Evolutionary conservation across 805 yeast species (phyloP), one percentile per base, ranked within the genome.

Genomic region (Pichia manshurica): DNA sequence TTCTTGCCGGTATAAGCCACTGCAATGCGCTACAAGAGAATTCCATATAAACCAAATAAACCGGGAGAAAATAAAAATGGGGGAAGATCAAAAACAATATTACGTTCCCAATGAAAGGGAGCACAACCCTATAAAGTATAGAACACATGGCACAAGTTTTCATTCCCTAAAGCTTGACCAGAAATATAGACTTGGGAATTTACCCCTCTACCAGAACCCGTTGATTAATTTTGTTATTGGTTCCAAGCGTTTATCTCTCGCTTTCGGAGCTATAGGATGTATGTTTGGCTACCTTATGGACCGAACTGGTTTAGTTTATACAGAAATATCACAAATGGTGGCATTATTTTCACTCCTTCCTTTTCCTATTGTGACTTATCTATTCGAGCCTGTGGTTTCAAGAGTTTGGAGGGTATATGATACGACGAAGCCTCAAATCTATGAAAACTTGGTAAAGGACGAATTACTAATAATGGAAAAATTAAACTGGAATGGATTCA

Each of bases 401-500:
- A 69, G 87, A 52, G 78, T 87, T 15, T 85, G 77, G 66, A 66
- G 95, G 39, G 68, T 87, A 20, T 87, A 86, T 60, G 80, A 81
- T 56, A 73, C 75, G 36, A 73, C 75, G 4, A 69, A 75, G 57
- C 78, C 82, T 0, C 90, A 86, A 59, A 81, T 85, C 1, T 67
- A 79, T 46, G 86, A 81, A 42, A 76, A 74, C 57, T 68, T 87
- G 55, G 67, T 74, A 15, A 57, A 65, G 5, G 79, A 87, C 60
- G 95, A 87, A 61, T 72, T 75, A 19, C 64, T 87, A 44, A 70
- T 87, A 8, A 65, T 85, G 39, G 90, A 87, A 60, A 82, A 83
- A 60, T 70, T 87, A 49, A 75, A 79, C 19, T 63, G 77, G 59
- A 75, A 84, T 4, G 96, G 96, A 0, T 73, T 84, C 48, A 75